These are phyloP conservation scores for Aspergillus asperescens DNA, from an alignment of 495 filamentous ascomycete genomes.

Conservation along the genomic window DNA sequence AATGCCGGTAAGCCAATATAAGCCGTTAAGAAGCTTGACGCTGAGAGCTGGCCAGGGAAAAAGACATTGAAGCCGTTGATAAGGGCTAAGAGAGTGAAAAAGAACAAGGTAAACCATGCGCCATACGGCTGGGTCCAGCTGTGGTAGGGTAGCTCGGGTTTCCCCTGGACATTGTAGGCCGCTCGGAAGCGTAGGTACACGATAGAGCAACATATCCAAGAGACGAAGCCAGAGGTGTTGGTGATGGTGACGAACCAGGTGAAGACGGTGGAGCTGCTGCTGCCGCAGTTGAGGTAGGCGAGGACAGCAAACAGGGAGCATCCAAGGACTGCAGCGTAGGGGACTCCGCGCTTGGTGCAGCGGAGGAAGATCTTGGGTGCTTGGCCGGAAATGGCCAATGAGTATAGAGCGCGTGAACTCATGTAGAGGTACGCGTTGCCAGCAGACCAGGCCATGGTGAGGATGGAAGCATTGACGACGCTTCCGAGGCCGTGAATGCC, in stretches of 20 bases:
- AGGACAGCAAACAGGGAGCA: constrained; percentile 17
- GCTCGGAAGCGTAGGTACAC: not conserved
- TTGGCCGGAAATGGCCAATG: constrained; percentile 35
- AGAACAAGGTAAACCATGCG: not conserved
- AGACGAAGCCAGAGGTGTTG: constrained; percentile 47
- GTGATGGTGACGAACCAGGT: constrained; percentile 52
- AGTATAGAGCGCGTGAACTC: constrained; percentile 53
- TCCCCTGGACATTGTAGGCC: not conserved
- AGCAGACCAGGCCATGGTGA: constrained; percentile 58
- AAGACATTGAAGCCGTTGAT: constrained; percentile 48
- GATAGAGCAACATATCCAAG: constrained; percentile 21
- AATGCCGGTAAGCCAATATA: constrained; percentile 40
- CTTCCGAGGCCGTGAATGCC: constrained; percentile 55
- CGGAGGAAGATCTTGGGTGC: constrained; percentile 33
- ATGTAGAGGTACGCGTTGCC: constrained; percentile 73
- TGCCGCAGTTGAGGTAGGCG: constrained; percentile 22
- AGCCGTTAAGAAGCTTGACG: constrained; percentile 44
- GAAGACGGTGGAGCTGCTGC: constrained; percentile 16
- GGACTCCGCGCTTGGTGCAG: constrained; percentile 36
- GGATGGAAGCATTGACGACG: constrained; percentile 66
- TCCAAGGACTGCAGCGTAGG: constrained; percentile 27
- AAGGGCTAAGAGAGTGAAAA: not conserved
- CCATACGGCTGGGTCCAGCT: not conserved
- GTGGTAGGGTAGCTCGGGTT: not conserved
- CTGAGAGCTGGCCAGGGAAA: constrained; percentile 41